Percentiles rank a stretch among this genome's conserved stretches.
These are phyloP conservation scores for Bothriochloa decipiens DNA, from an alignment of 176 grass and related monocot genomes.

Conservation along the genomic window DNA sequence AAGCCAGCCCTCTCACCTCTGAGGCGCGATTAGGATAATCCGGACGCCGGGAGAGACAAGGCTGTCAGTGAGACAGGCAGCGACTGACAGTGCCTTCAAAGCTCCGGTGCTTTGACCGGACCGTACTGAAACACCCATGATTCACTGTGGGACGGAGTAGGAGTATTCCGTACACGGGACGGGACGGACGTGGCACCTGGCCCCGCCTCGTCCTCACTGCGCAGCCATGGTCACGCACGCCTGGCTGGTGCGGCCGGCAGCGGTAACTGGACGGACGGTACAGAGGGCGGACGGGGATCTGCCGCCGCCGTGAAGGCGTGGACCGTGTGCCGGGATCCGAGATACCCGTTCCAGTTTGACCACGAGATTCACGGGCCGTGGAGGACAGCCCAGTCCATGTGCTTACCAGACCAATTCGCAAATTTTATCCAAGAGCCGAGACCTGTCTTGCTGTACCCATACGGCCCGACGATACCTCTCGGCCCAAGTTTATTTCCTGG, in stretches of 20 bases:
- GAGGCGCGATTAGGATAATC: not conserved
- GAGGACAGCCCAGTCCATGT: not conserved
- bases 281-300: not conserved
- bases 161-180: not conserved
- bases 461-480: not conserved
- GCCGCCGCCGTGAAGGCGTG: conserved; percentile 6
- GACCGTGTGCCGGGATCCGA: conserved; percentile 16
- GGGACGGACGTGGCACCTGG: not conserved
- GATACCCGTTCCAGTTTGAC: not conserved
- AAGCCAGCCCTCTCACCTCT: not conserved
- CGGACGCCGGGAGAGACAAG: not conserved
- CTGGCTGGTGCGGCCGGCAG: conserved; percentile 5
- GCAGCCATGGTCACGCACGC: not conserved
- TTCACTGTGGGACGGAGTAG: not conserved
- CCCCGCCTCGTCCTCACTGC: not conserved
- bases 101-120: conserved; percentile 31
- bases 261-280: not conserved
- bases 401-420: not conserved
- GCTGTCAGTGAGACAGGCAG: not conserved
- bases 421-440: not conserved
- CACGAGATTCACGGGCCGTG: not conserved
- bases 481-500: not conserved
- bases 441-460: not conserved
- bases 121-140: conserved; percentile 31
- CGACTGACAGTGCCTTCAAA: conserved; percentile 23